Evolutionary conservation across 202 grass and related monocot species (phyloP).

Genomic region (Musa balbisiana): DNA sequence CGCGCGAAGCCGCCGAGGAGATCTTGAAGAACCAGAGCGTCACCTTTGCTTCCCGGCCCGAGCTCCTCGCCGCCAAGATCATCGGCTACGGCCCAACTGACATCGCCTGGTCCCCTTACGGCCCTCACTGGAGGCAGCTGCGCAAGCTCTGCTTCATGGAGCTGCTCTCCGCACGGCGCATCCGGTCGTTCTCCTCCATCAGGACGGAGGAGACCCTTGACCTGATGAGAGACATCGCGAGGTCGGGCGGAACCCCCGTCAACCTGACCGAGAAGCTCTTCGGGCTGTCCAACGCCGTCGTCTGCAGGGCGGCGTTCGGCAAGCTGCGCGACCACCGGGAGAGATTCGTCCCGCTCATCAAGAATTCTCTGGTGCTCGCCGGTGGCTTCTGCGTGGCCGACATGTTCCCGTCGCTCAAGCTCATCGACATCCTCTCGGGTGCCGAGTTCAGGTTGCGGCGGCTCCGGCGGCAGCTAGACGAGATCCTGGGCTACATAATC

Average conservation of each 20-base stretch:
- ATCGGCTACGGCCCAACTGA: conserved; percentile 22
- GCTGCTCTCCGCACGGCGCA: conserved; percentile 25
- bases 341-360: conserved; percentile 18
- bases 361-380: conserved; percentile 4
- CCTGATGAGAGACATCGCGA: neutral
- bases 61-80: neutral
- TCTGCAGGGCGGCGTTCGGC: conserved; percentile 8
- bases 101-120: conserved; percentile 31
- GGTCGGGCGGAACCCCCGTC: neutral
- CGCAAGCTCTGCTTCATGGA: conserved; percentile 31
- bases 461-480: neutral
- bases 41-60: conserved; percentile 29
- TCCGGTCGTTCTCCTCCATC: conserved; percentile 18
- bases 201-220: conserved; percentile 15
- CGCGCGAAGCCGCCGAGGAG: conserved; percentile 14
- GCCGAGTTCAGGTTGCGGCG: neutral
- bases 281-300: neutral
- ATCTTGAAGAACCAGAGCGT: conserved; percentile 19
- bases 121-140: conserved; percentile 29
- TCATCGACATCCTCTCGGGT: neutral
- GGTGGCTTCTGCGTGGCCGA: too few species aligned
- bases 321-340: neutral
- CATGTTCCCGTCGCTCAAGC: too few species aligned
- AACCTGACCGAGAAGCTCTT: neutral
- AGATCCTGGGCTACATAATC: conserved; percentile 17